These are phyloP conservation scores for Danielia oregonensis DNA, from an alignment of 805 yeast genomes.

Conservation along the genomic window DNA sequence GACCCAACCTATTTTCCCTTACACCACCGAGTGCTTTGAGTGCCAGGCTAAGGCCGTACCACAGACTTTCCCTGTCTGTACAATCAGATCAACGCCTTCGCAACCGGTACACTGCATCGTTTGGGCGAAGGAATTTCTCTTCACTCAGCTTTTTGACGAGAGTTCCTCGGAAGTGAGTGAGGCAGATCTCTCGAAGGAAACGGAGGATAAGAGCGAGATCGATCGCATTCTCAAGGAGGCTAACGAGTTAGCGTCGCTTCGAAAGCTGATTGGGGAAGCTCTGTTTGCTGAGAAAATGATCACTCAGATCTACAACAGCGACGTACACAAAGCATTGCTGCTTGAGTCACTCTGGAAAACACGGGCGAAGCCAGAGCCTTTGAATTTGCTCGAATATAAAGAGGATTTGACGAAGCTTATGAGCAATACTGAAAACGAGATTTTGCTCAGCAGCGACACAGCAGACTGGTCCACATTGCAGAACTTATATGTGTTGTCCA, in stretches of 20 bases:
- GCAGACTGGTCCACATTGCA: slow-evolving; percentile 60
- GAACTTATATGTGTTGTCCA: slow-evolving; percentile 55
- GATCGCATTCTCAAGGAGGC: slow-evolving; percentile 63
- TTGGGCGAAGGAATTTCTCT: slow-evolving; percentile 93
- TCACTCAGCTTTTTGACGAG: slow-evolving; percentile 72
- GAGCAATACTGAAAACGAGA: slow-evolving; percentile 16
- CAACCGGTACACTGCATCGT: slow-evolving; percentile 95
- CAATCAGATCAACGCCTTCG: slow-evolving; percentile 94
- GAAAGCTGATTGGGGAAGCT: slow-evolving; percentile 13
- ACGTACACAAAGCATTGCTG: slow-evolving; percentile 66
- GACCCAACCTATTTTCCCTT: slow-evolving; percentile 85
- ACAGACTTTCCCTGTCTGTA: slow-evolving; percentile 91
- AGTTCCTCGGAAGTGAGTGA: slow-evolving; percentile 21
- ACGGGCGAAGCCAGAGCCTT: slow-evolving; percentile 64
- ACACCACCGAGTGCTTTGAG: slow-evolving; percentile 85
- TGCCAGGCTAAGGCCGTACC: slow-evolving; percentile 87
- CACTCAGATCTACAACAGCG: slow-evolving; percentile 62
- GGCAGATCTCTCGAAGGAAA: slow-evolving; percentile 41
- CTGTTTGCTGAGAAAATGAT: slow-evolving; percentile 42
- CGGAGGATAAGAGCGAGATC: slow-evolving; percentile 61
- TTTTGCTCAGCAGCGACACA: slow-evolving; percentile 31
- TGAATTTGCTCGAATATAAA: slow-evolving; percentile 31
- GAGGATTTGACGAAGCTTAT: slow-evolving; percentile 12
- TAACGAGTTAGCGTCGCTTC: slow-evolving; percentile 52
- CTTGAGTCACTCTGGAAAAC: slow-evolving; percentile 79